These are phyloP conservation scores for Termitomyces eurrhizus DNA, from an alignment of 768 basidiomycete genomes.

Conservation along the genomic window DNA sequence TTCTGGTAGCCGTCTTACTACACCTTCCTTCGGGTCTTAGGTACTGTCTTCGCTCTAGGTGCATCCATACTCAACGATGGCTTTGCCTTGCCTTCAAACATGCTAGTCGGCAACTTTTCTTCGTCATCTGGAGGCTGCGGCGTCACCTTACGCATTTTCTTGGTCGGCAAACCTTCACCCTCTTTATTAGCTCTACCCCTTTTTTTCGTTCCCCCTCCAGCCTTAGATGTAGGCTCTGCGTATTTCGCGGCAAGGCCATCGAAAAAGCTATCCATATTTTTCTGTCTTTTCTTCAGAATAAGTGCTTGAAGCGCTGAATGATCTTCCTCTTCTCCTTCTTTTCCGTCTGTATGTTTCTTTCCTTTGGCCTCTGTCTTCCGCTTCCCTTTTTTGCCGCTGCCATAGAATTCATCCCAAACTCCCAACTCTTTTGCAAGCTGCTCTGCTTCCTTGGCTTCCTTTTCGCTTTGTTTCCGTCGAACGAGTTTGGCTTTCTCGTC, in stretches of 20 bases:
- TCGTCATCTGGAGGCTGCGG: slow-evolving; percentile 55
- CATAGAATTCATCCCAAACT: slow-evolving; percentile 93
- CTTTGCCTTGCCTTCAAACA: slow-evolving; percentile 45
- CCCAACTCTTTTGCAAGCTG: slow-evolving; percentile 81
- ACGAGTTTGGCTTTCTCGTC: slow-evolving; percentile 78
- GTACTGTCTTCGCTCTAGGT: slow-evolving; percentile 24
- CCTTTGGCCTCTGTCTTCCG: slow-evolving; percentile 53
- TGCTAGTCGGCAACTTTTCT: slow-evolving; percentile 55
- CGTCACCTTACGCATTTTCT: slow-evolving; percentile 37
- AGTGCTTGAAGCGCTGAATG: slow-evolving; percentile 72
- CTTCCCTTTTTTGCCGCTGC: slow-evolving; percentile 62
- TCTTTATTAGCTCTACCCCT: slow-evolving; percentile 42
- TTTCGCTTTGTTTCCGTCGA: slow-evolving; percentile 67
- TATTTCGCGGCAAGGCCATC: slow-evolving; percentile 77
- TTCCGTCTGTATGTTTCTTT: slow-evolving; percentile 30
- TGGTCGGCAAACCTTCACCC: slow-evolving; percentile 41
- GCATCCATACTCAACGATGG: slow-evolving; percentile 18
- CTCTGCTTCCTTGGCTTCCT: slow-evolving; percentile 85
- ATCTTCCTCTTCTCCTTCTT: slow-evolving; percentile 52
- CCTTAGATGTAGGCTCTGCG: slow-evolving; percentile 43
- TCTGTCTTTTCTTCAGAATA: slow-evolving; percentile 69
- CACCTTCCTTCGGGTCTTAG: slow-evolving; percentile 22
- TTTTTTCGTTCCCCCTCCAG: slow-evolving; percentile 54
- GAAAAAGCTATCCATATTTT: slow-evolving; percentile 68
- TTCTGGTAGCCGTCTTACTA: slow-evolving; percentile 20